phyloP scores from a whole-genome alignment of 2,329 filamentous ascomycete genomes.

The Lecanosticta acicola region DNA sequence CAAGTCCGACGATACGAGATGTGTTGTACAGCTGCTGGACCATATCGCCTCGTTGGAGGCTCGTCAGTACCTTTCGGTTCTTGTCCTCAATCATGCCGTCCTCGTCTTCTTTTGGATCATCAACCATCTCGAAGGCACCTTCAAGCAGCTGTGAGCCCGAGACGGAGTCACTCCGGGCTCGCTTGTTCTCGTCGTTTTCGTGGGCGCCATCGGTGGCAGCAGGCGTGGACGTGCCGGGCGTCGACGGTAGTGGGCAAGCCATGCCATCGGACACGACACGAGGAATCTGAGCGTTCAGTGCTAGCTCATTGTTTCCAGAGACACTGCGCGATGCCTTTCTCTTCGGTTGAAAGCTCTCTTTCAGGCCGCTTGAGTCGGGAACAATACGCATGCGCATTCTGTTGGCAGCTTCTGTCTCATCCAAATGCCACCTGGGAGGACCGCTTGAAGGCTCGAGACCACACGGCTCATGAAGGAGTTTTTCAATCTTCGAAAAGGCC shows the following conservation, averaged over 20 bases:
- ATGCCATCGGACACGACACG: constrained; percentile 28
- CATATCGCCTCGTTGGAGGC: constrained; percentile 80
- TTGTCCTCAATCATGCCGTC: constrained; percentile 86
- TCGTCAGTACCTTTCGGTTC: constrained; percentile 95
- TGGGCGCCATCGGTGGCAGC: constrained; percentile 18
- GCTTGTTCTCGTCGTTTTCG: constrained; percentile 4
- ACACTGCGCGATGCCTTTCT: constrained; percentile 55
- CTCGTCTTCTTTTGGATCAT: constrained; percentile 79
- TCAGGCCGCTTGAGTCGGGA: constrained; percentile 64
- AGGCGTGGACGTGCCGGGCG: constrained; percentile 7
- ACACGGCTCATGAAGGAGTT: constrained; percentile 70
- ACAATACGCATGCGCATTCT: constrained; percentile 86
- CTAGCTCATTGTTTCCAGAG: constrained; percentile 33
- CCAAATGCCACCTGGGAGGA: constrained; percentile 77
- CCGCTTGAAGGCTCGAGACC: constrained; percentile 67
- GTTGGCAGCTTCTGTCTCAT: constrained; percentile 91
- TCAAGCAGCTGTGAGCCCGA: constrained; percentile 51
- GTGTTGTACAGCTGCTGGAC: constrained; percentile 94
- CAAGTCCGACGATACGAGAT: constrained; percentile 86
- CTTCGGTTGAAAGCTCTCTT: constrained; percentile 79
- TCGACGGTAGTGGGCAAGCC: constrained; percentile 13
- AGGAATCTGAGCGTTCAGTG: constrained; percentile 27
- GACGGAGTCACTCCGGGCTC: constrained; percentile 40
- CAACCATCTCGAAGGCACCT: constrained; percentile 92
- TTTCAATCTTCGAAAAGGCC: constrained; percentile 70